Evolutionary conservation across 2,329 filamentous ascomycete species (phyloP).

Genomic region (Fragosphaeria purpurea): DNA sequence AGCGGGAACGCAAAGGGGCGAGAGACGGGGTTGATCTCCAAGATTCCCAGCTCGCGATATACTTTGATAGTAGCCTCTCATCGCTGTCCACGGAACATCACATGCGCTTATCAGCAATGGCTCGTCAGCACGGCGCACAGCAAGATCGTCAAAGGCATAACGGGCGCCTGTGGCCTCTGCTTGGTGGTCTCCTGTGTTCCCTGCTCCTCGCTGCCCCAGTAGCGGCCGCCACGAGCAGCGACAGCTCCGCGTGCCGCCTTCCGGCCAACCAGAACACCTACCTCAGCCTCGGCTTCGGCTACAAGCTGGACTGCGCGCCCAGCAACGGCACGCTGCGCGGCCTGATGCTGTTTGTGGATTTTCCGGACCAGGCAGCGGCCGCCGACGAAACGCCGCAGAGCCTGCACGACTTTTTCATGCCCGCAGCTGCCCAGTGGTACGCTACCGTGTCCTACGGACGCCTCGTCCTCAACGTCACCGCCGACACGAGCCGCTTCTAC

Average conservation of each 20-base stretch:
- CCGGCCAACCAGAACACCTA: constrained; percentile 16
- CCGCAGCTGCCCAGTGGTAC: constrained; percentile 10
- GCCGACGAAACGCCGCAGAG: constrained; percentile 16
- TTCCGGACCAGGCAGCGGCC: constrained; percentile 17
- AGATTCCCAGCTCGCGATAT: no score
- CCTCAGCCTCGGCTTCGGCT: constrained; percentile 22
- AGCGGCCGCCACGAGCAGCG: no score
- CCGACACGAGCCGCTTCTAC: constrained; percentile 16
- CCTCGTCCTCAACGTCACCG: constrained; percentile 15
- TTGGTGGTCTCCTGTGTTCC: no score
- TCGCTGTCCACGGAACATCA: no score
- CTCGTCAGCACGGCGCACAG: no score
- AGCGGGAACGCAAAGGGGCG: no score
- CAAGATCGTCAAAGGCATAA: no score
- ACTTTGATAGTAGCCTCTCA: no score
- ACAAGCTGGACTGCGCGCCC: constrained; percentile 20
- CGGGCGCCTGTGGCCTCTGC: no score
- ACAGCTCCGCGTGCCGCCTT: constrained; percentile 9
- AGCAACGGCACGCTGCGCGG: constrained; percentile 21
- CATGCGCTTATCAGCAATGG: no score
- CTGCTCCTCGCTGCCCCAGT: no score
- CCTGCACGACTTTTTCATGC: constrained; percentile 18
- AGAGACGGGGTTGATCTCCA: no score
- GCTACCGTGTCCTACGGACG: constrained; percentile 7
- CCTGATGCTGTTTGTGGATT: constrained; percentile 29